phyloP scores from a whole-genome alignment of 2,329 filamentous ascomycete species.

The Metarhizium guizhouense region DNA sequence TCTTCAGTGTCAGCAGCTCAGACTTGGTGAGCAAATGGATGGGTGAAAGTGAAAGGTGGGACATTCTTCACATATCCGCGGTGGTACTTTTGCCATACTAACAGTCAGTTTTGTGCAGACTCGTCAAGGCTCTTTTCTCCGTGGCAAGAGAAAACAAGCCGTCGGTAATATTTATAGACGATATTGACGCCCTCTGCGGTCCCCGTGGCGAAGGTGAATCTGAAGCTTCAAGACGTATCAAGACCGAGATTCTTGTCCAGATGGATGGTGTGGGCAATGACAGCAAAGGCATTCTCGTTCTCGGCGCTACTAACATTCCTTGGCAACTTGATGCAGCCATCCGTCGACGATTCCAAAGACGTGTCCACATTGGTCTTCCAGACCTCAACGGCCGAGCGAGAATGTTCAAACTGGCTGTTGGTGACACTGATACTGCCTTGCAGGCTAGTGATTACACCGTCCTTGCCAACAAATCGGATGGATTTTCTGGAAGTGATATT shows the following conservation, averaged over 20 bases:
- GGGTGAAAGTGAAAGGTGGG: conserved; percentile 93
- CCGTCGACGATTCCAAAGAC: conserved; percentile 85
- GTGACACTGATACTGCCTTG: conserved; percentile 81
- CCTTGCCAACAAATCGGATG: conserved; percentile 75
- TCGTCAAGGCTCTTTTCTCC: conserved; percentile 93
- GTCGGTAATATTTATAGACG: conserved; percentile 97
- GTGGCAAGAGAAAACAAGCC: conserved; percentile 98
- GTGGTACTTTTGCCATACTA: conserved; percentile 10
- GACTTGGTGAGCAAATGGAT: conserved; percentile 99
- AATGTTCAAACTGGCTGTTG: conserved; percentile 96
- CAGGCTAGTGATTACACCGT: conserved; percentile 68
- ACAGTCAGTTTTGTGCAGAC: conserved; percentile 36
- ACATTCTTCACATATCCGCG: background rate
- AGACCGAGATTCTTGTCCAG: conserved; percentile 95
- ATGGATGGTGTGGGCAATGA: conserved; percentile 99
- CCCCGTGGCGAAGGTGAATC: conserved; percentile 91
- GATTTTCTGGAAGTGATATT: conserved; percentile 95
- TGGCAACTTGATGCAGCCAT: conserved; percentile 98
- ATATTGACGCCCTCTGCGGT: conserved; percentile 93
- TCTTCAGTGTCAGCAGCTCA: conserved; percentile 96
- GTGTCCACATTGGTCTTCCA: conserved; percentile 91
- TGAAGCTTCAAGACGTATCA: conserved; percentile 93
- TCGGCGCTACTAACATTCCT: conserved; percentile 95
- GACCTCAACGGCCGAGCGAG: conserved; percentile 77
- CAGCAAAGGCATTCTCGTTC: conserved; percentile 83